Evolutionary conservation across 2,329 filamentous ascomycete species (phyloP).

Genomic region (Apiospora phragmitis): DNA sequence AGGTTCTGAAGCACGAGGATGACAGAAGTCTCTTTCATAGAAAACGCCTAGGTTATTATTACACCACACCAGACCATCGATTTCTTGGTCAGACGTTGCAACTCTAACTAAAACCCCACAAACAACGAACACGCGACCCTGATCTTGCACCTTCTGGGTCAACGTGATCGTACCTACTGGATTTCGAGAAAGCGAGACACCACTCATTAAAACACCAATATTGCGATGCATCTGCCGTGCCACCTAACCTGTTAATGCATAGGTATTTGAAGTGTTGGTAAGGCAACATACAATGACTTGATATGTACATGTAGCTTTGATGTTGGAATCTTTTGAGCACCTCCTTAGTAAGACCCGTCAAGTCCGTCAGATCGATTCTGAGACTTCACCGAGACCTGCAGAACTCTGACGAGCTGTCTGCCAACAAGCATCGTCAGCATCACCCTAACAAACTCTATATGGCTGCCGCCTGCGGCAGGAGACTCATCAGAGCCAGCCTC

Average conservation of each 20-base stretch:
- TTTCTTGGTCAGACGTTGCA: constrained; percentile 1
- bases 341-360: background rate
- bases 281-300: background rate
- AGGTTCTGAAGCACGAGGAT: constrained; percentile 1
- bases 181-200: background rate
- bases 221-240: background rate
- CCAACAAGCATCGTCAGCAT: background rate
- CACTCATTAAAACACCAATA: background rate
- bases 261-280: background rate
- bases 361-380: background rate
- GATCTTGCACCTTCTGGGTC: background rate
- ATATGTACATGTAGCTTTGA: background rate
- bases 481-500: background rate
- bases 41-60: background rate
- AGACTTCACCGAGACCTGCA: constrained; percentile 8
- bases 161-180: background rate
- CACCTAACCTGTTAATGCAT: background rate
- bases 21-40: background rate
- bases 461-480: background rate
- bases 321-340: background rate
- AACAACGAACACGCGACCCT: background rate
- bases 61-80: background rate
- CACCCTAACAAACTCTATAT: background rate
- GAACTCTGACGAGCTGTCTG: background rate
- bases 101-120: constrained; percentile 6